These are phyloP conservation scores for Chaetomium tenue DNA, from an alignment of 495 filamentous ascomycete genomes.

Conservation along the genomic window DNA sequence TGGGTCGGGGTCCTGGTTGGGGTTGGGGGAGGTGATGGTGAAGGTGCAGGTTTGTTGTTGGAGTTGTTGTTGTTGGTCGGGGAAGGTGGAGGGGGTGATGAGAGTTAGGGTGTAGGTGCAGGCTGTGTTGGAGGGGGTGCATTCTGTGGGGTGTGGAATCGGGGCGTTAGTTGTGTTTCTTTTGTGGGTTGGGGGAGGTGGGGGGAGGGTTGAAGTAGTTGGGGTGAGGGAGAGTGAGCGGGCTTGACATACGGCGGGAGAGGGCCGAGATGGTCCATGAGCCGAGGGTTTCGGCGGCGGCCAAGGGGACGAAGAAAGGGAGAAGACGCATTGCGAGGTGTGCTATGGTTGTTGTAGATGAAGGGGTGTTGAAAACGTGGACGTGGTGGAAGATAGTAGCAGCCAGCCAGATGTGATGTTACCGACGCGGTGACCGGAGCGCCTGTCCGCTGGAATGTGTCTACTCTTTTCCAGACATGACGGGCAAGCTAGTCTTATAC, in stretches of 20 bases:
- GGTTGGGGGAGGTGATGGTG: constrained; percentile 19
- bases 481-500: neutral
- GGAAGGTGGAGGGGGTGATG: neutral
- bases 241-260: neutral
- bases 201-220: neutral
- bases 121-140: constrained; percentile 23
- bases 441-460: neutral
- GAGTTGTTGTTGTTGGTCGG: neutral
- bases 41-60: constrained; percentile 16
- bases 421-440: neutral
- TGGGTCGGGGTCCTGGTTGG: no score
- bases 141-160: neutral
- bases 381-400: neutral
- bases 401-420: no score
- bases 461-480: neutral
- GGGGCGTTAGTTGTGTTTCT: neutral
- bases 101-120: constrained; percentile 21
- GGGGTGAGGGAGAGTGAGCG: neutral
- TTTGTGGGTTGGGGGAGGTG: neutral
- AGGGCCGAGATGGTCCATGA: constrained; percentile 6
- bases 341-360: neutral
- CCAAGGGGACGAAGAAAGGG: neutral
- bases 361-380: neutral
- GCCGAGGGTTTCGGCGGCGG: constrained; percentile 16
- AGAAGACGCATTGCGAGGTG: neutral